phyloP scores from a whole-genome alignment of 768 basidiomycete genomes.

The Mycena alexandri region DNA sequence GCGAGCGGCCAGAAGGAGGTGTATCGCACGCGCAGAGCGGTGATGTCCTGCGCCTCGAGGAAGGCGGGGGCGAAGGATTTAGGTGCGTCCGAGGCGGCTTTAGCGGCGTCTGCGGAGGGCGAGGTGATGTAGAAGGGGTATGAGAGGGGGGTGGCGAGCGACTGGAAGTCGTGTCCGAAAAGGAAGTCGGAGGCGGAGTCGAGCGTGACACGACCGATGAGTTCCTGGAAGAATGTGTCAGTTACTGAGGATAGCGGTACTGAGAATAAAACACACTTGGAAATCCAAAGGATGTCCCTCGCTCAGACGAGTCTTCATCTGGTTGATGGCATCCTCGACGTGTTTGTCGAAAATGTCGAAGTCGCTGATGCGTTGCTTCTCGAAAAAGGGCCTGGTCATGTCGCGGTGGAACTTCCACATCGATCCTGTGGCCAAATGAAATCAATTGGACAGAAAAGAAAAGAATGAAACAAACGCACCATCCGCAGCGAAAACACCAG shows the following conservation, averaged over 20 bases:
- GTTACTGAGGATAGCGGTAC: too few relatives aligned
- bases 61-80: conserved; percentile 64
- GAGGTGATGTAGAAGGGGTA: conserved; percentile 56
- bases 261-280: conserved; percentile 52
- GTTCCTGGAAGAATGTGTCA: conserved; percentile 46
- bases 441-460: not conserved
- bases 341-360: conserved; percentile 73
- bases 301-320: conserved; percentile 56
- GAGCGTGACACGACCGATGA: conserved; percentile 66
- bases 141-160: conserved; percentile 62
- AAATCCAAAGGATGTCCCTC: conserved; percentile 68
- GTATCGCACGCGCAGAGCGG: conserved; percentile 52
- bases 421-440: not conserved
- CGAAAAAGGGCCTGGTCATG: conserved; percentile 81
- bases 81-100: conserved; percentile 51
- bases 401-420: conserved; percentile 66
- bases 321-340: conserved; percentile 58
- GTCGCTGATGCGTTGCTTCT: conserved; percentile 67
- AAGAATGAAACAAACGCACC: conserved; percentile 48
- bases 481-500: conserved; percentile 13
- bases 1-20: conserved; percentile 61
- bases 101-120: conserved; percentile 2
- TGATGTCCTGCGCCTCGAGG: conserved; percentile 54
- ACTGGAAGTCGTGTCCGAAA: conserved; percentile 65
- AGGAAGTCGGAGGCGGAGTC: conserved; percentile 75